A percentile compares a stretch with the other conserved stretches of the same genome.
Conservation (phyloP, 345 rosid species). For the Eucalyptus pauciflora region DNA sequence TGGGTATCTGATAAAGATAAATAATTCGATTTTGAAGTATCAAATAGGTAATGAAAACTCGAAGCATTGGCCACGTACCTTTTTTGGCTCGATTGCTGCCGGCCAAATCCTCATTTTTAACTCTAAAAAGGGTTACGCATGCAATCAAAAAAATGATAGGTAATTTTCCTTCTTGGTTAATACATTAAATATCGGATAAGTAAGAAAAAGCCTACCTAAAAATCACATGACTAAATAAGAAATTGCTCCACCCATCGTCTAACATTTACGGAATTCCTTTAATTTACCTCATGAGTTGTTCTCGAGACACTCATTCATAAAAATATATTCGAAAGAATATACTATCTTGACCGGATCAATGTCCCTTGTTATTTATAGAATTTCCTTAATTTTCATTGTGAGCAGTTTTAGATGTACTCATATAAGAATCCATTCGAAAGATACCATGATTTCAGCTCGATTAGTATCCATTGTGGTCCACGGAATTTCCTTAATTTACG, state of each 20-base stretch:
- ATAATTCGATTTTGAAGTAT: background rate
- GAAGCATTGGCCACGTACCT: rapidly evolving
- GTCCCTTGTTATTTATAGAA: too few relatives aligned
- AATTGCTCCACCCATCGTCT: rapidly evolving
- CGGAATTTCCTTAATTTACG: background rate
- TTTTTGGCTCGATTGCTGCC: rapidly evolving
- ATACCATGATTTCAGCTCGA: rapidly evolving
- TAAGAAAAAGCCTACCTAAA: rapidly evolving
- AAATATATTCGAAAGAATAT: too few relatives aligned
- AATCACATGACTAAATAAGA: background rate
- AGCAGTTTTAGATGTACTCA: rapidly evolving
- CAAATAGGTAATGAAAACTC: rapidly evolving
- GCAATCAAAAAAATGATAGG: background rate
- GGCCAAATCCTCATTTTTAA: background rate
- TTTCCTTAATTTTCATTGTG: rapidly evolving
- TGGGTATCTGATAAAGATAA: rapidly evolving
- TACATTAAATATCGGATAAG: background rate
- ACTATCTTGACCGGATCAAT: rapidly evolving
- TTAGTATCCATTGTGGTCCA: background rate
- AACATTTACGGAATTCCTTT: background rate
- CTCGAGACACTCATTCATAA: too few relatives aligned
- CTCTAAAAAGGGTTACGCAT: background rate
- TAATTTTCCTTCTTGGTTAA: rapidly evolving
- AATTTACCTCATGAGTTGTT: background rate
- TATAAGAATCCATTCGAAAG: rapidly evolving